Conservation (phyloP, 495 filamentous ascomycete genomes). For the Aspergillus hancockii region DNA sequence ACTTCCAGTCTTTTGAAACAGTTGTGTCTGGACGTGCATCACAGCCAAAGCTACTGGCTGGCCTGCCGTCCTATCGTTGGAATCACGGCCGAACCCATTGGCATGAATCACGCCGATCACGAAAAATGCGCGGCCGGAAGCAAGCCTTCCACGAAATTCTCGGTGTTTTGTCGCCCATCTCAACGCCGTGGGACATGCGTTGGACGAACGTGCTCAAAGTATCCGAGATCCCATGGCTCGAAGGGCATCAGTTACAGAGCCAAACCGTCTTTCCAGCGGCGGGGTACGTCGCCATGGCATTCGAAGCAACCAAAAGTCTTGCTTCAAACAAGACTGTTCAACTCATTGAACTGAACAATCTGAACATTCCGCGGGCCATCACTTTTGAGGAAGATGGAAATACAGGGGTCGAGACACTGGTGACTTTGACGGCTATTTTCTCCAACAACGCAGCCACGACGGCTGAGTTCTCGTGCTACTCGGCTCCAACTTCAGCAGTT, state of each 20-base stretch:
- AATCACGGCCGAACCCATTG: constrained; percentile 41
- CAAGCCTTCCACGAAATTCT: constrained; percentile 19
- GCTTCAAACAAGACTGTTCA: not conserved
- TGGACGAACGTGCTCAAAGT: constrained; percentile 25
- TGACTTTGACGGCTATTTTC: not conserved
- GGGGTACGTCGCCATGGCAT: constrained; percentile 53
- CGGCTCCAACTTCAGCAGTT: not conserved
- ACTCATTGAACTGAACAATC: not conserved
- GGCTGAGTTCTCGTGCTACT: not conserved
- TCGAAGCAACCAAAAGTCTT: constrained; percentile 41
- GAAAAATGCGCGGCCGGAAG: constrained; percentile 6
- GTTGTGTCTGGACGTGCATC: not conserved
- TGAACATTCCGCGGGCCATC: not conserved
- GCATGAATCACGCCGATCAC: constrained; percentile 41
- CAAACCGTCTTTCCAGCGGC: constrained; percentile 55
- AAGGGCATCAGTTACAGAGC: constrained; percentile 30
- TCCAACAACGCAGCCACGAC: not conserved
- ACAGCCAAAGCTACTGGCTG: constrained; percentile 15
- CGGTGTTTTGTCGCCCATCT: constrained; percentile 13
- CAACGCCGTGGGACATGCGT: constrained; percentile 20
- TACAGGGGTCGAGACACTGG: not conserved
- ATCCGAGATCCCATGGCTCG: constrained; percentile 27
- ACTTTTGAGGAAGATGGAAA: not conserved
- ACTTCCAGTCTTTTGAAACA: too few species aligned
- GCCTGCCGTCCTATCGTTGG: constrained; percentile 48